Evolutionary conservation across 1,139 yeast genomes (phyloP).

Genomic region (Chernovozyma aurita): DNA sequence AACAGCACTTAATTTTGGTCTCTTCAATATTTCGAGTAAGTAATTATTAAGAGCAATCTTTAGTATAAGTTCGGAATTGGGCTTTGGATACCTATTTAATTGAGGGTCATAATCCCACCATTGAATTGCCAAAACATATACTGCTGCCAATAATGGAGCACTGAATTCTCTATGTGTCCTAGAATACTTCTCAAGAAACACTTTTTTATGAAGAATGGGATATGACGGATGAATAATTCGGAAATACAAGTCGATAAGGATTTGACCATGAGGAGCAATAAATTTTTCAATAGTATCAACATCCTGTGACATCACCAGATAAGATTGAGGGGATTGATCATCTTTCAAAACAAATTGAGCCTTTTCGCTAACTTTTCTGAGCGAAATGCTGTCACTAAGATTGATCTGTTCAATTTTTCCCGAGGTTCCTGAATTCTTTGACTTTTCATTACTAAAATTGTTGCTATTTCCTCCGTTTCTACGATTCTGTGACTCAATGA

Average conservation of each 20-base stretch:
- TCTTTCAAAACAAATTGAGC: constrained; percentile 68
- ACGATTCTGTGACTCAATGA: constrained; percentile 40
- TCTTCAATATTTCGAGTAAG: constrained; percentile 60
- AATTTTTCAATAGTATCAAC: constrained; percentile 69
- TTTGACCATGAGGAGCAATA: constrained; percentile 75
- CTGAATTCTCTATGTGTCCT: constrained; percentile 75
- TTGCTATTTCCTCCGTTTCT: constrained; percentile 7
- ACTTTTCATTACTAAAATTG: constrained; percentile 8
- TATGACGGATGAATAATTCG: constrained; percentile 74
- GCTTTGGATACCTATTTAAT: constrained; percentile 59
- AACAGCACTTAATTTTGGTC: constrained; percentile 76
- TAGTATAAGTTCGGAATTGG: constrained; percentile 48
- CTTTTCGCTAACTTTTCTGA: constrained; percentile 62
- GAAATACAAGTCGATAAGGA: constrained; percentile 65
- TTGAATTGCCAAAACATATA: constrained; percentile 68
- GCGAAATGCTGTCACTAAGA: constrained; percentile 50
- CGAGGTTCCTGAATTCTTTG: constrained; percentile 1
- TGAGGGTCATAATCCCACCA: constrained; percentile 85
- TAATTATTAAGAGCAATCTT: constrained; percentile 54
- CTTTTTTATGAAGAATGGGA: constrained; percentile 73
- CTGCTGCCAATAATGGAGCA: constrained; percentile 73
- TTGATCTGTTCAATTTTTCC: constrained; percentile 61
- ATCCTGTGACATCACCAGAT: constrained; percentile 59
- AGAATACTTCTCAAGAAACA: constrained; percentile 70
- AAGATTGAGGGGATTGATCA: constrained; percentile 64